These are phyloP conservation scores for Trematosphaeria pertusa DNA, from an alignment of 2,329 filamentous ascomycete genomes.

Conservation along the genomic window DNA sequence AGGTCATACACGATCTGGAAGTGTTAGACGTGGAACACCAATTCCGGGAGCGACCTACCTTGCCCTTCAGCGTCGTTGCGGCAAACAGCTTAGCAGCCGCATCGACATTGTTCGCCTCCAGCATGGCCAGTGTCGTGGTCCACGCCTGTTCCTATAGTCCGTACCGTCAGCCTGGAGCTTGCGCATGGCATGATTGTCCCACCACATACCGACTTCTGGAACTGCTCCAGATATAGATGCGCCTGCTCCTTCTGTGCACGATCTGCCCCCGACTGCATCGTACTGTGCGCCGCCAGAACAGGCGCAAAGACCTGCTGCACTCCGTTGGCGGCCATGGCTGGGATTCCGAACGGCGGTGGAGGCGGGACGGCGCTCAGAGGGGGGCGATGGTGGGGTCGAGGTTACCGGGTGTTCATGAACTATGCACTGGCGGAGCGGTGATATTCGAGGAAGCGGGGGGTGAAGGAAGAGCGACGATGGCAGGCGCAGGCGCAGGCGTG, in stretches of 20 bases:
- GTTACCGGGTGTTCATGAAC: constrained; percentile 35
- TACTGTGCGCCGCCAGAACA: constrained; percentile 85
- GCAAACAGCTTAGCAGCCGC: constrained; percentile 92
- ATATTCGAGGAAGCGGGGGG: background rate
- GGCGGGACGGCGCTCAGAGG: constrained; percentile 32
- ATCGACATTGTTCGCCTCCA: constrained; percentile 78
- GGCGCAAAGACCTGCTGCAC: constrained; percentile 77
- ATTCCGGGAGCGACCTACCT: constrained; percentile 65
- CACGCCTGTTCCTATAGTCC: constrained; percentile 79
- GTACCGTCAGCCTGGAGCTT: constrained; percentile 34
- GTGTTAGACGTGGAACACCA: constrained; percentile 23
- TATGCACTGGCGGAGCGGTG: constrained; percentile 3
- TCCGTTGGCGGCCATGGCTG: constrained; percentile 71
- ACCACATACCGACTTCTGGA: constrained; percentile 91
- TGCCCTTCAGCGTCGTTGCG: constrained; percentile 95
- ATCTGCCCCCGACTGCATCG: constrained; percentile 85
- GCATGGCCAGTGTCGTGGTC: constrained; percentile 83
- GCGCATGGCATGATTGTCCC: constrained; percentile 2
- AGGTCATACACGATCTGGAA: constrained; percentile 93
- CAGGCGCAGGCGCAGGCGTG: constrained; percentile 13
- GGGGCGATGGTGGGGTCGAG: constrained; percentile 34
- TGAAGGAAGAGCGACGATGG: constrained; percentile 8
- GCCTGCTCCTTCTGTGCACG: constrained; percentile 85
- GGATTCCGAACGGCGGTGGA: constrained; percentile 26
- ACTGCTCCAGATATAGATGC: constrained; percentile 88